These are phyloP conservation scores for Saccharomycopsis sp. DNA, from an alignment of 805 yeast genomes.

Conservation along the genomic window DNA sequence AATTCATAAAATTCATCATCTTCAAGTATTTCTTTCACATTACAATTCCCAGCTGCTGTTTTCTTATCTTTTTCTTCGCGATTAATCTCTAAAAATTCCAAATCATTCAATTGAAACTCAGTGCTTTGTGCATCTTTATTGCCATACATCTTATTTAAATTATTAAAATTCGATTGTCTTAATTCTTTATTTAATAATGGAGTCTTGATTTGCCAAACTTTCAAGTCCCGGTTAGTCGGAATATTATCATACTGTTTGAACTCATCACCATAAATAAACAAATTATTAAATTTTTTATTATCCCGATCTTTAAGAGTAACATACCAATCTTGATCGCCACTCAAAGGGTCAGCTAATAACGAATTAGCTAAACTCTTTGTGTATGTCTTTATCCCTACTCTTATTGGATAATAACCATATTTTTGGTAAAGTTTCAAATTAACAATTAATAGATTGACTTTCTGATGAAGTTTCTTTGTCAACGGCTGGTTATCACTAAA, in stretches of 20 bases:
- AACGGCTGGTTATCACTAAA: not conserved
- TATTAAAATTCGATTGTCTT: conserved; percentile 14
- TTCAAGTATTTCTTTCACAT: conserved; percentile 6
- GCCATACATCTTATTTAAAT: conserved; percentile 9
- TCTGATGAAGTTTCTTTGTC: conserved; percentile 2
- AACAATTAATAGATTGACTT: conserved; percentile 12
- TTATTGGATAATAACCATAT: conserved; percentile 6
- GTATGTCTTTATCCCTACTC: conserved; percentile 17
- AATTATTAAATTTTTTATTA: not conserved
- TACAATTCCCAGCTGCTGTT: conserved; percentile 11
- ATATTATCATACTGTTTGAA: not conserved
- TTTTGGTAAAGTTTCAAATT: not conserved
- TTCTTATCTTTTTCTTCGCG: not conserved
- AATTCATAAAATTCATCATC: conserved; percentile 10
- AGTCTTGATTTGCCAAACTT: conserved; percentile 18
- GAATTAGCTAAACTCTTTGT: conserved; percentile 6
- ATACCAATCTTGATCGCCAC: conserved; percentile 20
- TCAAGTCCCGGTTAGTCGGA: conserved; percentile 11
- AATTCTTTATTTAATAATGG: conserved; percentile 11
- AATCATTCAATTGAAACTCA: conserved; percentile 9
- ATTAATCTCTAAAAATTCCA: conserved; percentile 19
- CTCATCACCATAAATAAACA: conserved; percentile 4
- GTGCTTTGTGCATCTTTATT: not conserved
- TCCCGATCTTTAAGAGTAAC: conserved; percentile 6
- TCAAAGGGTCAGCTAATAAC: conserved; percentile 19